These are phyloP conservation scores for Hymenoscyphus occultus DNA, from an alignment of 2,329 filamentous ascomycete genomes.

Conservation along the genomic window DNA sequence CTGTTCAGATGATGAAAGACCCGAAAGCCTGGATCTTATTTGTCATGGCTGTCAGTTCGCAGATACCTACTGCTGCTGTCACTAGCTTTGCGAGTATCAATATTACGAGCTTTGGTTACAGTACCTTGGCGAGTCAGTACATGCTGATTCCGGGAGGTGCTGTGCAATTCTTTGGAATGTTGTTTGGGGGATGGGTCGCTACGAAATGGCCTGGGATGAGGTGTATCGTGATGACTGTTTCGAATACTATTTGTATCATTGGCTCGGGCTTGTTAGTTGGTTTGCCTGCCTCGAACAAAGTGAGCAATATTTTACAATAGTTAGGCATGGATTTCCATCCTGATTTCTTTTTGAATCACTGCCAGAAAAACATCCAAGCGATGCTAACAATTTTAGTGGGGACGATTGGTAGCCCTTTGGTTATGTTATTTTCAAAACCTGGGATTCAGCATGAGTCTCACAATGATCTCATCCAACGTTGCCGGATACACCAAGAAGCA, in stretches of 20 bases:
- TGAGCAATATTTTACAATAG: neutral
- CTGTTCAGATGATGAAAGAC: constrained; percentile 47
- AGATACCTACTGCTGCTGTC: constrained; percentile 33
- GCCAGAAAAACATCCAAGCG: neutral
- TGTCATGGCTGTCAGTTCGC: constrained; percentile 23
- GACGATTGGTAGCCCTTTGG: constrained; percentile 53
- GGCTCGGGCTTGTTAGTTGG: constrained; percentile 49
- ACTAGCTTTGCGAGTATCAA: constrained; percentile 35
- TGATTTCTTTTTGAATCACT: neutral
- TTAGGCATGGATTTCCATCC: no score
- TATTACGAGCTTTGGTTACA: constrained; percentile 38
- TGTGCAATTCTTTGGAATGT: constrained; percentile 50
- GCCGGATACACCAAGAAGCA: constrained; percentile 53
- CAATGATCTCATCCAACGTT: constrained; percentile 50
- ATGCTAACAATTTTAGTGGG: constrained; percentile 42
- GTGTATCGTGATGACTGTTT: constrained; percentile 51
- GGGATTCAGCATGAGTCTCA: constrained; percentile 49
- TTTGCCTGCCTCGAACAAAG: constrained; percentile 36
- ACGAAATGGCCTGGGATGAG: constrained; percentile 45
- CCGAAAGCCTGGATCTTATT: constrained; percentile 40
- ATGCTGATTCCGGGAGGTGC: constrained; percentile 57
- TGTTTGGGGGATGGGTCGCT: constrained; percentile 49
- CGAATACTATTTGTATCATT: constrained; percentile 51
- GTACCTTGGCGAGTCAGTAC: constrained; percentile 46
- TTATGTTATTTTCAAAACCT: constrained; percentile 50